phyloP scores from a whole-genome alignment of 2,329 filamentous ascomycete genomes.

The Clonostachys solani region DNA sequence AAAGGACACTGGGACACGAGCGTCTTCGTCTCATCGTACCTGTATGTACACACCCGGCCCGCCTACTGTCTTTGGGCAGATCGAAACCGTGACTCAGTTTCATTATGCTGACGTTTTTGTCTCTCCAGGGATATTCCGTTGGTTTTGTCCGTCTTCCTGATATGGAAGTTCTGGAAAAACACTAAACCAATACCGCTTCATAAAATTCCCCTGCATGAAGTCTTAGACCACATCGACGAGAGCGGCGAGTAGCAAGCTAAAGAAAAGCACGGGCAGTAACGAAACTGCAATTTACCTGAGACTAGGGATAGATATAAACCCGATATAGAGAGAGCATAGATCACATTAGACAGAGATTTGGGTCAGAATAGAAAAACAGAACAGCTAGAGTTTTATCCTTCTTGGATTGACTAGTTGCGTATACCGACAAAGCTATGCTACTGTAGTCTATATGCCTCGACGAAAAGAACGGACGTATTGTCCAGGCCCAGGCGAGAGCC shows the following conservation, averaged over 20 bases:
- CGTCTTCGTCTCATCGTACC: conserved; percentile 56
- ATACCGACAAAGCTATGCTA: too few species aligned
- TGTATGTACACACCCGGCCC: conserved; percentile 36
- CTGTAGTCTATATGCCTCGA: too few species aligned
- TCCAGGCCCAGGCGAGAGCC: too few species aligned
- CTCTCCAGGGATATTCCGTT: conserved; percentile 51
- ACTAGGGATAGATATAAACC: too few species aligned
- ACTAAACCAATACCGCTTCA: conserved; percentile 49
- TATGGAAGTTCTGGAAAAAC: conserved; percentile 64
- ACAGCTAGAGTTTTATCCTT: not conserved
- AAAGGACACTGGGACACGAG: conserved; percentile 52
- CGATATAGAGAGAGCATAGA: not conserved
- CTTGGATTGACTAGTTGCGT: too few species aligned
- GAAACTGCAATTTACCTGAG: too few species aligned
- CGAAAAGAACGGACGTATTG: too few species aligned
- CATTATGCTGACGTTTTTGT: not conserved
- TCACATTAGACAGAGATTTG: not conserved
- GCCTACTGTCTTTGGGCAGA: not conserved
- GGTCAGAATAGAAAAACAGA: not conserved
- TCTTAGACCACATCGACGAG: conserved; percentile 40
- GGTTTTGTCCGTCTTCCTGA: conserved; percentile 48
- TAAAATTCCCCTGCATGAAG: conserved; percentile 46
- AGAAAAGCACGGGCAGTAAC: not conserved
- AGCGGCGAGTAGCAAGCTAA: not conserved
- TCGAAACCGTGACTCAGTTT: not conserved